Percentiles rank a stretch among this genome's conserved stretches.
phyloP scores from a whole-genome alignment of 371 early-diverging fungal genomes.

The Massospora cicadina region DNA sequence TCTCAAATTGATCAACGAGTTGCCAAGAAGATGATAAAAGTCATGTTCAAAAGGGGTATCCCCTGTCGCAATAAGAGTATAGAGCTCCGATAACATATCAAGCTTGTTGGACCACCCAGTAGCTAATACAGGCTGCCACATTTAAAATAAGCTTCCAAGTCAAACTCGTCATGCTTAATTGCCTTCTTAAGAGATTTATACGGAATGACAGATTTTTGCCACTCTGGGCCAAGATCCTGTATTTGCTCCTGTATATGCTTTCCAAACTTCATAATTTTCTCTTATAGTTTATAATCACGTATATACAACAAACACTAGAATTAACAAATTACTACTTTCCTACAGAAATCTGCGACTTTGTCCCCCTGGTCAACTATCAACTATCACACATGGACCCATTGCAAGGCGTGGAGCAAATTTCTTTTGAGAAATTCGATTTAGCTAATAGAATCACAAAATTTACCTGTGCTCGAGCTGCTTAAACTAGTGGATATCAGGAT shows the following conservation, averaged over 20 bases:
- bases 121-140: neutral
- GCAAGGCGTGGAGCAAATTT: too few species aligned
- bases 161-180: neutral
- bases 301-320: too few species aligned
- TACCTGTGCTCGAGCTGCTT: too few species aligned
- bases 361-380: too few species aligned
- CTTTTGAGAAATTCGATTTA: too few species aligned
- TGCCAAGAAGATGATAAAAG: neutral
- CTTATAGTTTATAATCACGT: too few species aligned
- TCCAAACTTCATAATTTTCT: slow-evolving; percentile 12
- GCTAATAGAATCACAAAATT: too few species aligned
- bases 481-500: too few species aligned
- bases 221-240: neutral
- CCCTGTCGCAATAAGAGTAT: neutral
- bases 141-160: neutral
- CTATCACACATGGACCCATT: too few species aligned
- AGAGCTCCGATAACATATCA: neutral
- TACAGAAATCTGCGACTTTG: too few species aligned
- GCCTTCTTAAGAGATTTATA: slow-evolving; percentile 11
- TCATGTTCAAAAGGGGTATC: neutral
- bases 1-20: slow-evolving; percentile 5
- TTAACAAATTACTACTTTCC: too few species aligned
- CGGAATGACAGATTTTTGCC: slow-evolving; percentile 10
- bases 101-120: neutral
- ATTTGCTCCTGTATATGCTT: neutral